Evolutionary conservation across 148 eudicot species (phyloP).

Genomic region (Persicaria maculosa): DNA sequence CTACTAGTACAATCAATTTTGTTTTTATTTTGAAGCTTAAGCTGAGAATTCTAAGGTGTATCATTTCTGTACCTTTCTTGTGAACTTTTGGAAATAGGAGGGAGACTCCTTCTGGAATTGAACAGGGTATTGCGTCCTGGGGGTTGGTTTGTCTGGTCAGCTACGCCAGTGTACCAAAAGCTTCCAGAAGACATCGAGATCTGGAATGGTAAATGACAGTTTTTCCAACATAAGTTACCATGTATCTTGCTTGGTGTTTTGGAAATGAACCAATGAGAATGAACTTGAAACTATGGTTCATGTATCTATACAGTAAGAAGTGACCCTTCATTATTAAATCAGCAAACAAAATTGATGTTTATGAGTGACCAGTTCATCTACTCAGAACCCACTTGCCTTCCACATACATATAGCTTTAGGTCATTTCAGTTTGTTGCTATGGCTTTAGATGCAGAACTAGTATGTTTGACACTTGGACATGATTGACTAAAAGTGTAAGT

Average conservation of each 20-base stretch:
- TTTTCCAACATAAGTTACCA: no score
- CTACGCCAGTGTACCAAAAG: constrained; percentile 84
- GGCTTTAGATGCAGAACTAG: not conserved
- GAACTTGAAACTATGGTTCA: no score
- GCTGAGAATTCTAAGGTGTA: not conserved
- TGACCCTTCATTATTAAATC: no score
- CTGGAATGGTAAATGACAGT: constrained; percentile 54
- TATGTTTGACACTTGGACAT: not conserved
- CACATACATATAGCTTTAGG: no score
- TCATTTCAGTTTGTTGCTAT: no score
- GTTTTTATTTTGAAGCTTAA: not conserved
- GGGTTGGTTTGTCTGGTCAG: constrained; percentile 88
- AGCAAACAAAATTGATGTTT: no score
- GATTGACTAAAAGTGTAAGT: constrained; percentile 11
- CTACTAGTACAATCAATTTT: not conserved
- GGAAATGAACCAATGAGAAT: no score
- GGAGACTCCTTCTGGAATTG: constrained; percentile 71
- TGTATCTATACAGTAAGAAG: no score
- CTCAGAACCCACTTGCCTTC: no score
- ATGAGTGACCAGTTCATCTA: no score
- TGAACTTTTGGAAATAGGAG: constrained; percentile 35
- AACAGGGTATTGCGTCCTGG: constrained; percentile 84
- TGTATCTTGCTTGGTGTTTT: no score
- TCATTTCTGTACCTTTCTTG: not conserved
- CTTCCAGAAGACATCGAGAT: constrained; percentile 70